phyloP scores from a whole-genome alignment of 768 basidiomycete species.

The Lactifluus subvellereus region DNA sequence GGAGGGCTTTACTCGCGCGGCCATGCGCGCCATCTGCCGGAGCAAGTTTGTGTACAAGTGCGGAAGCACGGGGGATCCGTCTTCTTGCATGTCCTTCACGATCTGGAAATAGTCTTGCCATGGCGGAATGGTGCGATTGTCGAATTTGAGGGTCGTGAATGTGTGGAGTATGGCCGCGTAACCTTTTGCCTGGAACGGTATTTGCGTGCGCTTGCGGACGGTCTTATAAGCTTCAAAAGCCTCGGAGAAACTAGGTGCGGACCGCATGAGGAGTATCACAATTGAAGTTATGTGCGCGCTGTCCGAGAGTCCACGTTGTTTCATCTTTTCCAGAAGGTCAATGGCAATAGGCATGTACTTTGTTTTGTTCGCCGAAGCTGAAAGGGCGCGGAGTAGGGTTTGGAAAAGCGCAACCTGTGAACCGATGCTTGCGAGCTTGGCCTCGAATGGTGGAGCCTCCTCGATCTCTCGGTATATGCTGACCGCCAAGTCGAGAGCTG shows the following conservation, averaged over 20 bases:
- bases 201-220: slow-evolving; percentile 31
- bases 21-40: slow-evolving; percentile 45
- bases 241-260: slow-evolving; percentile 45
- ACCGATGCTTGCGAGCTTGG: background rate
- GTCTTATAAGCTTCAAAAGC: slow-evolving; percentile 58
- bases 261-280: slow-evolving; percentile 62
- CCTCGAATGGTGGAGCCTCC: background rate
- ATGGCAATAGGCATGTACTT: slow-evolving; percentile 46
- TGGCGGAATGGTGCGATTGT: slow-evolving; percentile 29
- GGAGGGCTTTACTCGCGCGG: slow-evolving; percentile 26
- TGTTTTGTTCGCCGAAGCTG: slow-evolving; percentile 37
- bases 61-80: slow-evolving; percentile 50
- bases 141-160: slow-evolving; percentile 54
- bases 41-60: slow-evolving; percentile 67
- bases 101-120: slow-evolving; percentile 64
- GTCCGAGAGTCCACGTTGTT: slow-evolving; percentile 42
- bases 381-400: slow-evolving; percentile 32
- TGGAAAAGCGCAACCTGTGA: slow-evolving; percentile 44
- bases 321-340: slow-evolving; percentile 63
- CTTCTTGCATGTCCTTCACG: slow-evolving; percentile 70
- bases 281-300: slow-evolving; percentile 44
- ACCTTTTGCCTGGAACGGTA: slow-evolving; percentile 47
- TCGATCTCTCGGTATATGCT: slow-evolving; percentile 45
- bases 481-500: slow-evolving; percentile 48
- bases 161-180: slow-evolving; percentile 59